phyloP scores from a whole-genome alignment of 2,329 filamentous ascomycete genomes.

The Meredithiella fracta region DNA sequence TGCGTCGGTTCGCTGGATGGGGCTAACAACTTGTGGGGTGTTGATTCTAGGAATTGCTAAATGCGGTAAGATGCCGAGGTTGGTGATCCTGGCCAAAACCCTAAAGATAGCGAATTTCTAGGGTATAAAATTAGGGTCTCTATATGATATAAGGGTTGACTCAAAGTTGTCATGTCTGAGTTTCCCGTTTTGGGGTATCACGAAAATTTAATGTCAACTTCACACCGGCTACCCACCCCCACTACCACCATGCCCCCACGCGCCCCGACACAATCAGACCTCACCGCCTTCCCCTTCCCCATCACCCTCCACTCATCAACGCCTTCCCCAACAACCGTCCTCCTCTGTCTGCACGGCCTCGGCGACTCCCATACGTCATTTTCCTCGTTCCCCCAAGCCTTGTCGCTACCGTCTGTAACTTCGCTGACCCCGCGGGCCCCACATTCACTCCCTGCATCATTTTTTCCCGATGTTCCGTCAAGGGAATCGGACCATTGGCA shows the following conservation, averaged over 20 bases:
- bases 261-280: constrained; percentile 35
- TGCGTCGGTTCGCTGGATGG: background rate
- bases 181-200: no score
- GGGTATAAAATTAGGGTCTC: no score
- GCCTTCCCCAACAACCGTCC: constrained; percentile 53
- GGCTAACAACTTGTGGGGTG: no score
- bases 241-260: constrained; percentile 20
- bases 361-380: constrained; percentile 61
- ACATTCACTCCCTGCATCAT: constrained; percentile 47
- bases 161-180: no score
- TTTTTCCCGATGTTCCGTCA: constrained; percentile 27
- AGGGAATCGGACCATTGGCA: constrained; percentile 29
- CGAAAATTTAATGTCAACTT: background rate
- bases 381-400: constrained; percentile 46
- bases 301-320: constrained; percentile 33
- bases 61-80: no score
- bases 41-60: no score
- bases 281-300: constrained; percentile 28
- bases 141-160: no score
- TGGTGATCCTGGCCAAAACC: no score
- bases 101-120: no score
- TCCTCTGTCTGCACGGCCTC: constrained; percentile 70
- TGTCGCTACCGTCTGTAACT: constrained; percentile 61
- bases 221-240: background rate
- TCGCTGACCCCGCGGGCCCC: constrained; percentile 57